Evolutionary conservation across 768 basidiomycete genomes (phyloP), one percentile per base, ranked within the genome.

Genomic region (Trametes meyenii): DNA sequence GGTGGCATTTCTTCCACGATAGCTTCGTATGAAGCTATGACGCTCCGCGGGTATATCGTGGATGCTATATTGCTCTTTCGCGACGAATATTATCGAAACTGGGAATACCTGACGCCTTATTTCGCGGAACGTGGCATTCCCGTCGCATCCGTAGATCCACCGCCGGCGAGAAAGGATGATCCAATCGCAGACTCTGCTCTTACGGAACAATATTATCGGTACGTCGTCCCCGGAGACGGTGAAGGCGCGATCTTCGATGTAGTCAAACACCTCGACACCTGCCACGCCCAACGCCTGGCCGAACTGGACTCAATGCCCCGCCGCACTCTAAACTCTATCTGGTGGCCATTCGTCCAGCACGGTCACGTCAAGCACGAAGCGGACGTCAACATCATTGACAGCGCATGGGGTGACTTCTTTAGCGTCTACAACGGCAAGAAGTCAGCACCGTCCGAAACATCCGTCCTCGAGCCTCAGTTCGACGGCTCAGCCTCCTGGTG

Each of bases 261-360:
- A 3, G 73, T 92, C 2, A 72, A 77, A 4, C 80, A 85, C 66
- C 75, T 98, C 24, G 86, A 93, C 65, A 61, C 71, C 10, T 77
- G 81, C 38, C 96, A 98, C 73, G 62, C 70, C 0, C 67, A 72
- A n/a, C 82, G 96, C 6, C 72, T 97, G n/a, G 70, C 80, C 12
- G 85, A 90, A 44, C 83, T 98, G 8, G 82, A 86, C 50, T 82
- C 88, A 0, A 93, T 96, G 86, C 85, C 93, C 3, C 77, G 77
- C 11, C 83, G 95, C 39, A 88, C 94, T 0, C 77, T 91, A 45
- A 81, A 94, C 55, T 80, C 81, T 1, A 79, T 97, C 46, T 98
- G 96, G 96, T 98, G 95, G 94, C 96, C 96, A 0, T 98, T 98
- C 71, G 93, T 94, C 1, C 96, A 98, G 71, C 96, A 98, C 65